phyloP scores from a whole-genome alignment of 129 eudicot genomes.

The Calendula officinalis region DNA sequence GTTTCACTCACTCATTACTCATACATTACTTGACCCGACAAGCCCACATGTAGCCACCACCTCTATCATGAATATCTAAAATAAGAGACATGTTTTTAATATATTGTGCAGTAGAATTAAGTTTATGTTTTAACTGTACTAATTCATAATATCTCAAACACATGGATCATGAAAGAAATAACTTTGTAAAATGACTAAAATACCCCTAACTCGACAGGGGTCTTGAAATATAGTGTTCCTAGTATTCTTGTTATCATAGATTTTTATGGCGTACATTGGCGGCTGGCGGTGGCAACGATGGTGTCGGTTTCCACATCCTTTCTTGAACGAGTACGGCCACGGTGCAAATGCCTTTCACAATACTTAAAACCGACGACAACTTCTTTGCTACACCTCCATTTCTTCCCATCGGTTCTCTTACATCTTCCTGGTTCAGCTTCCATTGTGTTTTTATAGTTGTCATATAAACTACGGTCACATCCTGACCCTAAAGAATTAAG shows the following conservation, averaged over 20 bases:
- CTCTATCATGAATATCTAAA: too few species aligned
- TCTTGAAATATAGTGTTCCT: neutral
- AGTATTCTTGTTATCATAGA: neutral
- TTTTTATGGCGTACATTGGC: neutral
- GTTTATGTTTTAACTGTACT: too few species aligned
- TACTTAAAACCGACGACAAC: constrained; percentile 44
- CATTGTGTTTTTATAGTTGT: constrained; percentile 30
- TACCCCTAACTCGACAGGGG: neutral
- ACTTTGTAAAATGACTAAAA: neutral
- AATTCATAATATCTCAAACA: too few species aligned
- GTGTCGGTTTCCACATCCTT: constrained; percentile 33
- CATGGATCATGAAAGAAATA: too few species aligned
- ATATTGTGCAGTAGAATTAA: too few species aligned
- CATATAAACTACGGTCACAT: constrained; percentile 27
- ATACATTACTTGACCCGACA: too few species aligned
- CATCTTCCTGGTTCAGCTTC: constrained; percentile 63
- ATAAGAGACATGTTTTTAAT: too few species aligned
- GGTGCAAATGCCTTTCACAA: constrained; percentile 52
- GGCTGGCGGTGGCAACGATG: neutral
- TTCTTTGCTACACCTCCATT: constrained; percentile 50
- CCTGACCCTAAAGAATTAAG: constrained; percentile 22
- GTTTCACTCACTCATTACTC: too few species aligned
- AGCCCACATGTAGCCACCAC: too few species aligned
- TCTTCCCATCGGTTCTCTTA: constrained; percentile 47
- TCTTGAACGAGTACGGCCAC: constrained; percentile 40